phyloP scores from a whole-genome alignment of 2,329 filamentous ascomycete species.

The Dactylellina parvicollis region DNA sequence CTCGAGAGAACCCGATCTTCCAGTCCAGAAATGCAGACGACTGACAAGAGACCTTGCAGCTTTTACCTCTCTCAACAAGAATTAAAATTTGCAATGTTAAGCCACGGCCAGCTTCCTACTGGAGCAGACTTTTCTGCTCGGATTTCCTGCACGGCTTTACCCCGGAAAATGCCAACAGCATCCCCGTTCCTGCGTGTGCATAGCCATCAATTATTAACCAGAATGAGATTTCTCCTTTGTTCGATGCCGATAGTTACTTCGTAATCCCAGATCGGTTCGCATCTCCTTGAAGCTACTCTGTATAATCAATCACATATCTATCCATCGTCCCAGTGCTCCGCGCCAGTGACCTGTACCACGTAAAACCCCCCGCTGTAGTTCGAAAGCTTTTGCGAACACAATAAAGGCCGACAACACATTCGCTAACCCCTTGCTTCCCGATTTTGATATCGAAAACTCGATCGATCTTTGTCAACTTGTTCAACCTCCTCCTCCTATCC shows the following conservation, averaged over 20 bases:
- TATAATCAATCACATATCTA: background rate
- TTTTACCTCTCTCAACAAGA: conserved; percentile 15
- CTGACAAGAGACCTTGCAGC: background rate
- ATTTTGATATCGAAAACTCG: conserved; percentile 34
- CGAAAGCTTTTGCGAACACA: conserved; percentile 3
- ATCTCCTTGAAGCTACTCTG: conserved; percentile 2
- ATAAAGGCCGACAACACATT: conserved; percentile 37
- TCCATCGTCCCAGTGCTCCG: conserved; percentile 7
- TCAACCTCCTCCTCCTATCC: conserved; percentile 1
- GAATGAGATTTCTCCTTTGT: conserved; percentile 31
- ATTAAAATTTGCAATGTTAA: conserved; percentile 17
- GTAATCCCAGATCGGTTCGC: background rate
- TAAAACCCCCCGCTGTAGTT: background rate
- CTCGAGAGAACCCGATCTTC: conserved; percentile 15
- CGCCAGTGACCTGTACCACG: background rate
- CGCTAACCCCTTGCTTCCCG: conserved; percentile 39
- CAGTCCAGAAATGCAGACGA: too few relatives aligned
- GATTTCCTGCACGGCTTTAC: conserved; percentile 35
- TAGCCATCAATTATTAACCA: conserved; percentile 42
- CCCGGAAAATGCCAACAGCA: conserved; percentile 44
- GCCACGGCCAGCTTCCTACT: background rate
- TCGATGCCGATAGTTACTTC: conserved; percentile 25
- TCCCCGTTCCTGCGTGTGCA: conserved; percentile 31
- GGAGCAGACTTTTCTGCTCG: background rate
- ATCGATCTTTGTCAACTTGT: background rate